Conservation (phyloP, 805 yeast genomes). For the Cyberlindnera maritima region DNA sequence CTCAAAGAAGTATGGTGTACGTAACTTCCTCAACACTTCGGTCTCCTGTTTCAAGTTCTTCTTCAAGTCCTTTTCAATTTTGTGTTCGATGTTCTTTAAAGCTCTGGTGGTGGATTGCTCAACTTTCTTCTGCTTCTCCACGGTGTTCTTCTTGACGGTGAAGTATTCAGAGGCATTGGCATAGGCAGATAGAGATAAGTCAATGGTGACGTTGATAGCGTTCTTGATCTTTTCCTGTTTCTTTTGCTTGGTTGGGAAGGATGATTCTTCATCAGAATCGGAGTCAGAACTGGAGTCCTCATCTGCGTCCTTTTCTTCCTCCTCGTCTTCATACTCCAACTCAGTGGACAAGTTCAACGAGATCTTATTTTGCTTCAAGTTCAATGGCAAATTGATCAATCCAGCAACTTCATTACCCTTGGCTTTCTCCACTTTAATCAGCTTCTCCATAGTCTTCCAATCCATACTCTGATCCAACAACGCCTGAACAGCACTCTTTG, state of each 20-base stretch:
- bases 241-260: slow-evolving; percentile 10
- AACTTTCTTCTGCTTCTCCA: slow-evolving; percentile 75
- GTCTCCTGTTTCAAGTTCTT: slow-evolving; percentile 58
- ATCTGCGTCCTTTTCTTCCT: slow-evolving; percentile 30
- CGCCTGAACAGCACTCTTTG: slow-evolving; percentile 62
- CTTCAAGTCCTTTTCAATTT: slow-evolving; percentile 69
- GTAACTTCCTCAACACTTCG: slow-evolving; percentile 50
- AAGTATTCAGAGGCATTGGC: slow-evolving; percentile 87
- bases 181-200: slow-evolving; percentile 69
- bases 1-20: slow-evolving; percentile 88
- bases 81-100: slow-evolving; percentile 75
- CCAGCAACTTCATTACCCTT: slow-evolving; percentile 65
- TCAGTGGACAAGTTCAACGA: slow-evolving; percentile 53
- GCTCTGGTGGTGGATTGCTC: slow-evolving; percentile 76
- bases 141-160: slow-evolving; percentile 70
- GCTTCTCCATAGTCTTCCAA: slow-evolving; percentile 84
- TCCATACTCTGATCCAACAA: slow-evolving; percentile 84
- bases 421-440: slow-evolving; percentile 65
- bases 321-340: slow-evolving; percentile 34
- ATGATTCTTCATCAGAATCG: slow-evolving; percentile 10
- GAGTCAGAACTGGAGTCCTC: slow-evolving; percentile 7
- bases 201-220: slow-evolving; percentile 56
- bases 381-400: slow-evolving; percentile 62
- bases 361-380: slow-evolving; percentile 66
- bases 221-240: slow-evolving; percentile 18